Percentiles rank a stretch among this genome's conserved stretches.
Conservation (phyloP, 768 basidiomycete species). For the Leccinum uliginosum region DNA sequence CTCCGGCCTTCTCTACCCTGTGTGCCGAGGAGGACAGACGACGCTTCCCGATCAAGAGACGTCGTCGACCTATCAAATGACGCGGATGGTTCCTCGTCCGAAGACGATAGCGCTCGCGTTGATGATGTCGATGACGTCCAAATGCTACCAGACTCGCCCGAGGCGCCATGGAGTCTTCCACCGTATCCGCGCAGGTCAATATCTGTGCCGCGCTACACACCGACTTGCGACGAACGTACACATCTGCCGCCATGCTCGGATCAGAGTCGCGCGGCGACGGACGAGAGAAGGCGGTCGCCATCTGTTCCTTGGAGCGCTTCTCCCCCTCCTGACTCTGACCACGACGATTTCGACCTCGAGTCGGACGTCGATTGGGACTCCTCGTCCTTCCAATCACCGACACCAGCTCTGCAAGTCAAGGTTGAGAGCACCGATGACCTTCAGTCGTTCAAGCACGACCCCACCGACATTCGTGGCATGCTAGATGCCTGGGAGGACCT, state of each 20-base stretch:
- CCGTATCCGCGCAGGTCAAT: constrained; percentile 56
- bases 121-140: constrained; percentile 19
- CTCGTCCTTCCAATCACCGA: constrained; percentile 33
- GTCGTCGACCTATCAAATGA: constrained; percentile 43
- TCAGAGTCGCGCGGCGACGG: constrained; percentile 17
- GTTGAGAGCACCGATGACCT: constrained; percentile 26
- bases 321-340: constrained; percentile 63
- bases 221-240: constrained; percentile 36
- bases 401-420: constrained; percentile 13
- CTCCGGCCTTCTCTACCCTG: constrained; percentile 41
- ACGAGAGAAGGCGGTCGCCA: constrained; percentile 48
- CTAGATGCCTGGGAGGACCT: constrained; percentile 69
- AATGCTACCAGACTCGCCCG: constrained; percentile 19
- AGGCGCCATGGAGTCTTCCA: constrained; percentile 48
- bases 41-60: constrained; percentile 18
- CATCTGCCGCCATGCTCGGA: constrained; percentile 25
- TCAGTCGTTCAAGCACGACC: constrained; percentile 51
- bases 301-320: constrained; percentile 59
- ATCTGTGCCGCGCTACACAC: constrained; percentile 53
- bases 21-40: constrained; percentile 7
- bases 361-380: constrained; percentile 59
- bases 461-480: constrained; percentile 57
- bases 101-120: constrained; percentile 31
- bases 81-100: constrained; percentile 31
- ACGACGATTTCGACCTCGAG: constrained; percentile 47